A percentile compares a stretch with the other conserved stretches of the same genome.
Conservation (phyloP, 257 asterid genomes). For the Nemophila menziesii region DNA sequence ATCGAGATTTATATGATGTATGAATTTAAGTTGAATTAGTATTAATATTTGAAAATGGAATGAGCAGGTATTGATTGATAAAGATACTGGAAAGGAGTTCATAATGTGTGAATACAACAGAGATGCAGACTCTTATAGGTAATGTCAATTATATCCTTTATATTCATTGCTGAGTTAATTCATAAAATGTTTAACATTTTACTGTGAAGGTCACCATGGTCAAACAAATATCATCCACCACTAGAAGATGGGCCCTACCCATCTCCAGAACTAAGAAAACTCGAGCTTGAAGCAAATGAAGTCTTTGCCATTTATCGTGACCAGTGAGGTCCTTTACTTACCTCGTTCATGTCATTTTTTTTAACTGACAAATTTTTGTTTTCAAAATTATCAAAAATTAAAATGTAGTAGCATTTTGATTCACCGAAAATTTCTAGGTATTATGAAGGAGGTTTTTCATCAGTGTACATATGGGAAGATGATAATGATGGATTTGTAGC, state of each 20-base stretch:
- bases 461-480: slow-evolving; percentile 91
- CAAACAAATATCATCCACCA: slow-evolving; percentile 82
- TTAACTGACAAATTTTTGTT: slow-evolving; percentile 3
- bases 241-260: slow-evolving; percentile 78
- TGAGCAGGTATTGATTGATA: slow-evolving; percentile 71
- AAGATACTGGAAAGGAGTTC: slow-evolving; percentile 76
- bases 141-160: not conserved
- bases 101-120: slow-evolving; percentile 88
- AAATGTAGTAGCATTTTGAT: slow-evolving; percentile 24
- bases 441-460: slow-evolving; percentile 95
- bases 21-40: slow-evolving; percentile 1
- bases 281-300: slow-evolving; percentile 94
- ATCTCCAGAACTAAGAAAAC: slow-evolving; percentile 76
- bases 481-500: slow-evolving; percentile 81
- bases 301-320: slow-evolving; percentile 90
- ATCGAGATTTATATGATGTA: too few species aligned
- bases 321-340: slow-evolving; percentile 96
- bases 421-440: slow-evolving; percentile 62
- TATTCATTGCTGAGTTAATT: not conserved
- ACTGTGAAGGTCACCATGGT: slow-evolving; percentile 81
- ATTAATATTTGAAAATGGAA: slow-evolving; percentile 8
- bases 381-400: not conserved
- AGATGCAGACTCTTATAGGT: slow-evolving; percentile 99
- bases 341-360: slow-evolving; percentile 37
- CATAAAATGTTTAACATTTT: slow-evolving; percentile 7